Evolutionary conservation across 495 filamentous ascomycete genomes (phyloP).

Genomic region (Pyronema domesticum): DNA sequence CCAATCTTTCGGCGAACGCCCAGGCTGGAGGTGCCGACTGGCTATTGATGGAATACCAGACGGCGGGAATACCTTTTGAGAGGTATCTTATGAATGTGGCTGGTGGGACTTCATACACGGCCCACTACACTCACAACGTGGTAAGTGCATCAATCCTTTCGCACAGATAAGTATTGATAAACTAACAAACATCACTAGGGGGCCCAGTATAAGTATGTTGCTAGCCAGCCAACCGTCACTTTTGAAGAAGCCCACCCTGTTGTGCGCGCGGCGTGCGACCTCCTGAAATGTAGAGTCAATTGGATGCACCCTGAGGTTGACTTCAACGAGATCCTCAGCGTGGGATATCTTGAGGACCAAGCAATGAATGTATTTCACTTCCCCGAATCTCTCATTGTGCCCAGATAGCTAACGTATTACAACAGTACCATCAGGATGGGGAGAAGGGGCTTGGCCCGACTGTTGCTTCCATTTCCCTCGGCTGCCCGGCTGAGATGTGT

Average conservation of each 20-base stretch:
- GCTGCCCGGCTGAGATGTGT: slow-evolving; percentile 46
- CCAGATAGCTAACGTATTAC: slow-evolving; percentile 16
- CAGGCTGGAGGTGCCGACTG: slow-evolving; percentile 40
- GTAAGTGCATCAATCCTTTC: slow-evolving; percentile 29
- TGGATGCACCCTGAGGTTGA: slow-evolving; percentile 19
- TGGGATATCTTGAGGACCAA: slow-evolving; percentile 58
- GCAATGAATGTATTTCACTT: slow-evolving; percentile 44
- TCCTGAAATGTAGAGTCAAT: slow-evolving; percentile 14
- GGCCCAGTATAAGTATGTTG: slow-evolving; percentile 63
- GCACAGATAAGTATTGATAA: not conserved
- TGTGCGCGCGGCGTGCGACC: slow-evolving; percentile 35
- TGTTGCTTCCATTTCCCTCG: slow-evolving; percentile 59
- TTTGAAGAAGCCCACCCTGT: slow-evolving; percentile 43
- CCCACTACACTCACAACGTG: slow-evolving; percentile 56
- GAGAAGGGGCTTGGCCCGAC: slow-evolving; percentile 57
- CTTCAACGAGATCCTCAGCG: slow-evolving; percentile 59
- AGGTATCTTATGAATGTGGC: slow-evolving; percentile 28
- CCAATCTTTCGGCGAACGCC: slow-evolving; percentile 34
- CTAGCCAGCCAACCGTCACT: slow-evolving; percentile 30
- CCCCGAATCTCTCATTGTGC: not conserved
- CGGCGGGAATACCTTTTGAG: slow-evolving; percentile 37
- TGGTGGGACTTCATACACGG: slow-evolving; percentile 25
- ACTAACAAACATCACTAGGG: slow-evolving; percentile 33
- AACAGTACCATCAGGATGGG: slow-evolving; percentile 71
- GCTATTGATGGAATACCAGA: slow-evolving; percentile 45